phyloP scores from a whole-genome alignment of 768 basidiomycete species.

The Daedaleopsis sinensis region DNA sequence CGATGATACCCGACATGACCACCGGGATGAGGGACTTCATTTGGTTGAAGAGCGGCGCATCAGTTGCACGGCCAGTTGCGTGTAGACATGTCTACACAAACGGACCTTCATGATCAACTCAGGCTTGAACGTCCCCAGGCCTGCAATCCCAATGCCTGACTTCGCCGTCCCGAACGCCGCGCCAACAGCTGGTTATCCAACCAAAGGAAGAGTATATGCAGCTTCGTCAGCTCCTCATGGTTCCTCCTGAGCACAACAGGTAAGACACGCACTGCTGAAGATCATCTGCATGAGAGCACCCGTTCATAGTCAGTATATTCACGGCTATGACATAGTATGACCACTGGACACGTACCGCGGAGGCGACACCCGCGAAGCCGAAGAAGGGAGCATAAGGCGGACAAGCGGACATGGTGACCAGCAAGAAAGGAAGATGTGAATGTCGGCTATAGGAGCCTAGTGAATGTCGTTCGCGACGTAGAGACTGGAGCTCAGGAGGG shows the following conservation, averaged over 20 bases:
- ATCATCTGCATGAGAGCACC: slow-evolving; percentile 68
- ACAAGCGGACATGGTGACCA: slow-evolving; percentile 52
- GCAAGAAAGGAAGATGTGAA: slow-evolving; percentile 2
- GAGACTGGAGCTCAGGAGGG: background rate
- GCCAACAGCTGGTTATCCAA: slow-evolving; percentile 66
- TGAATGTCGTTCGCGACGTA: slow-evolving; percentile 9
- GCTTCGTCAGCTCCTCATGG: background rate
- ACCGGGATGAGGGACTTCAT: slow-evolving; percentile 90
- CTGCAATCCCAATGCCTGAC: slow-evolving; percentile 95
- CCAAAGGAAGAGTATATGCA: background rate
- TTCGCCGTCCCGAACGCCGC: slow-evolving; percentile 97
- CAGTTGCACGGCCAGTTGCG: background rate
- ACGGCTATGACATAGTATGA: background rate
- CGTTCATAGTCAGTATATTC: background rate
- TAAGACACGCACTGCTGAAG: slow-evolving; percentile 77
- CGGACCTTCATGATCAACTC: slow-evolving; percentile 98
- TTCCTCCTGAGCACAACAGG: background rate
- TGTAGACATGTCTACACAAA: background rate
- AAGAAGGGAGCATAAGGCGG: slow-evolving; percentile 98
- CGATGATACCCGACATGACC: slow-evolving; percentile 98
- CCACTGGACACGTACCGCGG: slow-evolving; percentile 63
- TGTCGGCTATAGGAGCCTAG: slow-evolving; percentile 1
- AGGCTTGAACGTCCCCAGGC: slow-evolving; percentile 90
- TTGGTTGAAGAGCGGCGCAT: background rate
- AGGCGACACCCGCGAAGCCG: slow-evolving; percentile 95